Percentiles rank a stretch among this genome's conserved stretches.
Conservation (phyloP, 176 grass and related monocot genomes). For the Paspalum notatum region DNA sequence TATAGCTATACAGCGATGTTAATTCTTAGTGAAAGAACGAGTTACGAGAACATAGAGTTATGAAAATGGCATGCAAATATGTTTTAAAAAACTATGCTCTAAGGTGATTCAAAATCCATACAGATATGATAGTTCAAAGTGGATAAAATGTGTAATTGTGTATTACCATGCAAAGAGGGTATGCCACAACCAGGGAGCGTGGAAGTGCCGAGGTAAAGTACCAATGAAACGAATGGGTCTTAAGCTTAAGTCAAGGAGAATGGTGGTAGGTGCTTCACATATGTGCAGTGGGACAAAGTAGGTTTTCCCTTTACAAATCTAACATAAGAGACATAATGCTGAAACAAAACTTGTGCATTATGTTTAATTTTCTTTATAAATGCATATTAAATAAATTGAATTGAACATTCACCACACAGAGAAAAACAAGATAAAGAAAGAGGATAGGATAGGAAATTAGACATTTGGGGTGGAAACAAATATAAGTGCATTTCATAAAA, state of each 20-base stretch:
- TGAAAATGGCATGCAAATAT: conserved; percentile 19
- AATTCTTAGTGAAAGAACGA: neutral
- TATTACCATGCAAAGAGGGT: conserved; percentile 91
- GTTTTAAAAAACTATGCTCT: neutral
- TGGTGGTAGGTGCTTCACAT: conserved; percentile 12
- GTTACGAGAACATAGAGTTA: neutral
- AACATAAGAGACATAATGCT: neutral
- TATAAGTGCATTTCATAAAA: conserved; percentile 35
- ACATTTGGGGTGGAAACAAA: conserved; percentile 4
- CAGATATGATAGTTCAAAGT: neutral
- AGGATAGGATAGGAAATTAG: neutral
- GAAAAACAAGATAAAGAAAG: neutral
- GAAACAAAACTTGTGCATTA: conserved; percentile 3
- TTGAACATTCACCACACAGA: neutral
- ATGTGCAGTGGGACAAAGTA: neutral
- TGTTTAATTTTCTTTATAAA: conserved; percentile 15
- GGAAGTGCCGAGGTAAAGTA: conserved; percentile 98
- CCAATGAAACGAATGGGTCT: conserved; percentile 93
- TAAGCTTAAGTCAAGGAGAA: conserved; percentile 55
- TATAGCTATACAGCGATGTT: neutral
- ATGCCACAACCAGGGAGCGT: conserved; percentile 81
- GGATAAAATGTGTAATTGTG: conserved; percentile 27
- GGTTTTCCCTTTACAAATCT: neutral
- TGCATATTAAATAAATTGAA: conserved; percentile 28
- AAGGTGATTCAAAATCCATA: neutral